Base-by-base conservation (phyloP, 2,329 filamentous ascomycete species). In the Bipolaris gigantea region DNA sequence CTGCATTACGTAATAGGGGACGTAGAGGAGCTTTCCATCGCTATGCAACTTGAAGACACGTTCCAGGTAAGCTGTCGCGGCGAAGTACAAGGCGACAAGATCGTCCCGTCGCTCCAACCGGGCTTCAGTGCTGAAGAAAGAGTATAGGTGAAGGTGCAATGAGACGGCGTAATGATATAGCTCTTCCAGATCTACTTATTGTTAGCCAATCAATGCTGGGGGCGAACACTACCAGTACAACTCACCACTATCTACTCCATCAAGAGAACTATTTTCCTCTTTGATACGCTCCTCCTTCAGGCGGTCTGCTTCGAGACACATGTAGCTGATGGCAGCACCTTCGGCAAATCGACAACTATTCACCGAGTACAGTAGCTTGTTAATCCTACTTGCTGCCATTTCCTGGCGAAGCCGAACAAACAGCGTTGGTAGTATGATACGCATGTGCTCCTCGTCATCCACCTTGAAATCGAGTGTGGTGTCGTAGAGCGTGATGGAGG, bases 1-100 rank as follows among this genome's bases (percentile, higher is more conserved):
- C 73, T 93, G 89, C 69, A 91, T 86, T 48, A 93, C 84, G 72
- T 92, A 92, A 70, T 88, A 90, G 60, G 84, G 87, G 23, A 85
- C 83, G 65, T 89, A 87, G 45, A 82, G 81, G 25, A 91, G 77
- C 45, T 88, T 81, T 44, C 81, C 80, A 7, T 83, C 80, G 48
- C 73, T 67, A 32, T 80, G 50, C 9, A 89, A 77, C 53, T 85
- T 81, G 56, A 81, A 77, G 1, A 77, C 75, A 9, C 73, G 71
- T 47, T 90, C 87, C 19, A 92, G 80, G 66, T 91, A 91, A 55
- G 80, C 80, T 36, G 83, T 85, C 3, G 88, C 85, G 4, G 89
- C 86, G 55, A 87, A 83, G 82, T 89, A 93, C 21, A 93, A 78
- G 15, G 87, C 85, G 77, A 90, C 86, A 6, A 94, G 78, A 65